These are phyloP conservation scores for Panicum virgatum DNA, from an alignment of 202 grass and related monocot species.

Conservation along the genomic window DNA sequence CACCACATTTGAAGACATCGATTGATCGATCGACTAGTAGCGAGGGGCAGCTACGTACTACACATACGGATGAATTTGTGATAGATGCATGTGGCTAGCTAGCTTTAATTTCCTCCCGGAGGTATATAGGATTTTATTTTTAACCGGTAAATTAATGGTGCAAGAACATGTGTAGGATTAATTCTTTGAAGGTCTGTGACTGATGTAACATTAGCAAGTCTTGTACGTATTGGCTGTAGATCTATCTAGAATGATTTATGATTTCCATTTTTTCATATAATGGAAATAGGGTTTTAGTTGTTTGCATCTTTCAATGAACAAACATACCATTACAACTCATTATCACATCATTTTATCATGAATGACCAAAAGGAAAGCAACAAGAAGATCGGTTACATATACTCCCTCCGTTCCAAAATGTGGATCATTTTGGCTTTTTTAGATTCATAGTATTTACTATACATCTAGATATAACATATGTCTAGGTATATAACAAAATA, in stretches of 20 bases:
- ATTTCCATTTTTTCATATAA: not conserved
- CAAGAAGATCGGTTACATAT: no score
- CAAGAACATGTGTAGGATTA: constrained; percentile 18
- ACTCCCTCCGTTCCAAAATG: no score
- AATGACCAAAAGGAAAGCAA: no score
- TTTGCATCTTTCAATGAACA: not conserved
- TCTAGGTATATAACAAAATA: no score
- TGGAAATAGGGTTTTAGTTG: not conserved
- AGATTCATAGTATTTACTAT: no score
- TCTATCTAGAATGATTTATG: not conserved
- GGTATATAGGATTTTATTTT: not conserved
- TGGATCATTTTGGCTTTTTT: no score
- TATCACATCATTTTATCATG: not conserved
- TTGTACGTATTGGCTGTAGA: not conserved
- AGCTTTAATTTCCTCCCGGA: constrained; percentile 5
- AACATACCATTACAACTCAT: not conserved
- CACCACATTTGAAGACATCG: constrained; percentile 55
- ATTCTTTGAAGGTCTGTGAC: constrained; percentile 40
- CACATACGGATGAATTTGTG: no score
- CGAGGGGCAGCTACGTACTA: not conserved
- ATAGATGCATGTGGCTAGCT: constrained; percentile 5
- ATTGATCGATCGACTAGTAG: no score
- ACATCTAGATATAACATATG: no score
- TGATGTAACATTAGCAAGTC: not conserved
- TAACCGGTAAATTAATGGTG: not conserved